Base-by-base conservation (phyloP, 106 monocot genomes). In the Triglochin maritima region DNA sequence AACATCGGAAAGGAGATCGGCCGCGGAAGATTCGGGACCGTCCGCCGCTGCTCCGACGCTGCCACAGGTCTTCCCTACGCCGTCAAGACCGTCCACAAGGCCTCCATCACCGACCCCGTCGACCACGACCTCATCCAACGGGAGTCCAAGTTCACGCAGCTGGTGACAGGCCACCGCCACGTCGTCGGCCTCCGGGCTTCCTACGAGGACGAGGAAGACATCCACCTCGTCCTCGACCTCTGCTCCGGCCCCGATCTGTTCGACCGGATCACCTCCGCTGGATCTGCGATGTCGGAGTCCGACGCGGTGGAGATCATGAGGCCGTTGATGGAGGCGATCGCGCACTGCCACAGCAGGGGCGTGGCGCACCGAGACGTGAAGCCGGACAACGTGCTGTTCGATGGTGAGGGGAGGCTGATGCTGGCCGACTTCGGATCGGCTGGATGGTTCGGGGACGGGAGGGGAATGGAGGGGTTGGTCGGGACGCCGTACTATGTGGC, bases 401-500 rank as follows among this genome's bases (percentile, higher is more conserved):
- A 84, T 56, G 56, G 7, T 47, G 6, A 59, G 9, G 79, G 70
- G 6, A 48, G 74, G 45, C 55, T 83, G 46, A 53, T 65, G 71
- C 81, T 94, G 44, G 80, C 85, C 17, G 94, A 94, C 64, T 94
- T 90, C 66, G 94, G 94, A 2, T 85, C 85, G 16, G 94, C 94
- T 1, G 94, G 65, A 42, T 79, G 63, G 65, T 79, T 87, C 61
- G 74, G 74, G 2, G 86, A 75, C 43, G 78, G 76, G 44, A 51
- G 51, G 47, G 4, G 14, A 63, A 81, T 93, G 79, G 68, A 73
- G 44, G 89, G 89, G 48, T 42, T 94, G 9, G 82, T 94, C n/a
- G 94, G 94, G 60, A 94, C 94, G 17, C 94, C 89, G 57, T 87
- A 83, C 77, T 94, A 94, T 72, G 87, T 90, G 68, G 94, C 94